phyloP scores from a whole-genome alignment of 2,329 filamentous ascomycete genomes.

The Aureobasidium sp. region DNA sequence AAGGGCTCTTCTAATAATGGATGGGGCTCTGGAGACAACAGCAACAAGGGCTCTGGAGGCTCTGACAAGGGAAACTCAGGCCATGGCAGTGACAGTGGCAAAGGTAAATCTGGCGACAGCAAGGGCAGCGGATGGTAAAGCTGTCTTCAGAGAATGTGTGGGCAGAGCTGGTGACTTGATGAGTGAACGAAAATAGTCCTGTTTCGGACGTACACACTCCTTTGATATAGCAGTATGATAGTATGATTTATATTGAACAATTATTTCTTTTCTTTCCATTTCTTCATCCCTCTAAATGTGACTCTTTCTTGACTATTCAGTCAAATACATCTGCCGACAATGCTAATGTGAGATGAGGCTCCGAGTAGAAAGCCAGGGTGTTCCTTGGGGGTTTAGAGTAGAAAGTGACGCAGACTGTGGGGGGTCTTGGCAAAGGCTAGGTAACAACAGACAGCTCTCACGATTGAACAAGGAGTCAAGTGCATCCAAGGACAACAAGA shows the following conservation, averaged over 20 bases:
- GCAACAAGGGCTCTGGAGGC: neutral
- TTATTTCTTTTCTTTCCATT: too few species aligned
- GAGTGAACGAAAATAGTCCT: neutral
- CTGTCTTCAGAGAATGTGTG: neutral
- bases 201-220: neutral
- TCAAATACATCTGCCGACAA: too few species aligned
- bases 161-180: neutral
- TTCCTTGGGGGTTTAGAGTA: neutral
- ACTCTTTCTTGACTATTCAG: too few species aligned
- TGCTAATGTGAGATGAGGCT: too few species aligned
- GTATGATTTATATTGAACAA: neutral
- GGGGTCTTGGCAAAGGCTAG: neutral
- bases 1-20: too few species aligned
- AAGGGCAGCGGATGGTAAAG: neutral
- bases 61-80: neutral
- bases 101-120: neutral
- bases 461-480: neutral
- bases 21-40: neutral
- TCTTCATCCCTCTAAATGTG: too few species aligned
- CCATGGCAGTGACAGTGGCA: too few species aligned
- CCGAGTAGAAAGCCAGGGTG: neutral
- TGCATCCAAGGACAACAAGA: neutral
- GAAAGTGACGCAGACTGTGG: neutral
- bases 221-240: neutral
- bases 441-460: neutral